phyloP scores from a whole-genome alignment of 2,329 filamentous ascomycete genomes.

The Phyllosticta citrichinensis region DNA sequence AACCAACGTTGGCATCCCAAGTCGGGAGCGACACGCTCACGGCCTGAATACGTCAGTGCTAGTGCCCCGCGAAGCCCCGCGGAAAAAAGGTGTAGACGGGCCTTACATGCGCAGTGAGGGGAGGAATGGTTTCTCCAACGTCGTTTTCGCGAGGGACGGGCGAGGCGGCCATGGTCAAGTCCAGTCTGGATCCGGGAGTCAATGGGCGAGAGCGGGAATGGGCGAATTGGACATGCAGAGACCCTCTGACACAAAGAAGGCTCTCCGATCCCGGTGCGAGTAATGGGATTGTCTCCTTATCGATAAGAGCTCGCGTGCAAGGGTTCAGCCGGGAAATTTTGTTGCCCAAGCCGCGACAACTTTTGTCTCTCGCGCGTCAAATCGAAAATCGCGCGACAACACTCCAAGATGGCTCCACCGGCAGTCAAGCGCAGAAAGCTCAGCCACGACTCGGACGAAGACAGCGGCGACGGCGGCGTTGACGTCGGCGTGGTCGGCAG shows the following conservation, averaged over 20 bases:
- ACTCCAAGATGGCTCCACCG: constrained; percentile 23
- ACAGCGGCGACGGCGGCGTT: constrained; percentile 16
- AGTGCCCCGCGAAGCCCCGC: background rate
- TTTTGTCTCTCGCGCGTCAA: background rate
- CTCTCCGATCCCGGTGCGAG: constrained; percentile 7
- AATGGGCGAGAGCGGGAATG: constrained; percentile 2
- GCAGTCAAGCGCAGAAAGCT: constrained; percentile 39
- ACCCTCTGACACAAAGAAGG: constrained; percentile 4
- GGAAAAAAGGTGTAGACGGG: background rate
- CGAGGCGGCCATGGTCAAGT: constrained; percentile 16
- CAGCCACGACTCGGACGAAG: constrained; percentile 25
- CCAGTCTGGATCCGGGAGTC: background rate
- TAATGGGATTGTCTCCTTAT: constrained; percentile 1
- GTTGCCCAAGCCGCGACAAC: background rate
- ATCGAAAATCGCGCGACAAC: background rate
- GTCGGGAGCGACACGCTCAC: constrained; percentile 93
- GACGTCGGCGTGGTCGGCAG: constrained; percentile 7
- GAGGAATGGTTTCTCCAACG: constrained; percentile 29
- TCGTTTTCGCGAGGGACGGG: constrained; percentile 22
- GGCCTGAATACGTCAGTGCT: constrained; percentile 46
- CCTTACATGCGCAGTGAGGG: constrained; percentile 31
- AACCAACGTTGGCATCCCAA: constrained; percentile 83
- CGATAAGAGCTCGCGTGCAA: constrained; percentile 5
- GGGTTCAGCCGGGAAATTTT: constrained; percentile 8
- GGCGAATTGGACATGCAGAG: background rate